Evolutionary conservation across 2,329 filamentous ascomycete species (phyloP).

Genomic region (Intubia oerlemansii): DNA sequence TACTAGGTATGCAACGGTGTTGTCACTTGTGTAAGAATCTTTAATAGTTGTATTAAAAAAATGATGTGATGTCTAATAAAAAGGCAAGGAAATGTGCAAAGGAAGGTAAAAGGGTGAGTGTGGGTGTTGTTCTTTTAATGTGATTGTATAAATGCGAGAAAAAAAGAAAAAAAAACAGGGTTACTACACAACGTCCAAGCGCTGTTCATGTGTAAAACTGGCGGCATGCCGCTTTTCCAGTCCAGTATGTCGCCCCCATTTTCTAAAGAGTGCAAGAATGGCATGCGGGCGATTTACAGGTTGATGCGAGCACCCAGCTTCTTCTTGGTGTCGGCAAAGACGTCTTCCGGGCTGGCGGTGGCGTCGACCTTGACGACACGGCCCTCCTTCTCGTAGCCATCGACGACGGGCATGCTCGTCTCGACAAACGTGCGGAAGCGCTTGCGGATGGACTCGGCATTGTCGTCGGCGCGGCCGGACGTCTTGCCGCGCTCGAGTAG

Average conservation of each 20-base stretch:
- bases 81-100: too few relatives aligned
- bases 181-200: too few relatives aligned
- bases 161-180: neutral
- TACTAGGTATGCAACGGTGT: too few relatives aligned
- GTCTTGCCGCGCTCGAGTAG: slow-evolving; percentile 83
- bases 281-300: slow-evolving; percentile 11
- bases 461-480: slow-evolving; percentile 78
- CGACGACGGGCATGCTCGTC: slow-evolving; percentile 92
- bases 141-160: too few relatives aligned
- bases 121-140: neutral
- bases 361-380: slow-evolving; percentile 67
- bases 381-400: slow-evolving; percentile 56
- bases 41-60: too few relatives aligned
- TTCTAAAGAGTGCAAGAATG: neutral
- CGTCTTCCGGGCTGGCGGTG: slow-evolving; percentile 39
- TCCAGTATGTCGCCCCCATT: neutral
- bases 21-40: too few relatives aligned
- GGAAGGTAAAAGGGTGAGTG: too few relatives aligned
- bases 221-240: too few relatives aligned
- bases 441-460: slow-evolving; percentile 89
- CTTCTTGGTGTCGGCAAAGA: slow-evolving; percentile 30
- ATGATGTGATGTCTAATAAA: too few relatives aligned
- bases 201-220: too few relatives aligned
- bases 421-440: slow-evolving; percentile 85
- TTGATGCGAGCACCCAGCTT: slow-evolving; percentile 28